These are phyloP conservation scores for Tetradesmus obliquus DNA, from an alignment of 139 green algal species.

Conservation along the genomic window DNA sequence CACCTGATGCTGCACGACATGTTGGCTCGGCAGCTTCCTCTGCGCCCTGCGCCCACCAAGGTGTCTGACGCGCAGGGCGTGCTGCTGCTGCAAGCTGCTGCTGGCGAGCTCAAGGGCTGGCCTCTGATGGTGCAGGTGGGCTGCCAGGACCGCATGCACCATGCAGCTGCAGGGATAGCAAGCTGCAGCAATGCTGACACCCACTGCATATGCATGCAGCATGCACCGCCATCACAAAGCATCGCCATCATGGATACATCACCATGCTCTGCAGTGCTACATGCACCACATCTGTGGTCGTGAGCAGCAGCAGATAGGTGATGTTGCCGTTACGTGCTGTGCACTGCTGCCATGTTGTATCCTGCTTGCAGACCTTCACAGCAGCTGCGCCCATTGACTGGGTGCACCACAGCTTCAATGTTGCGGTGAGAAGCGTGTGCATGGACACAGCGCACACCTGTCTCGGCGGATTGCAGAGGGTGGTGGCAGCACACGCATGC, in stretches of 20 bases:
- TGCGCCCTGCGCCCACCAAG: background rate
- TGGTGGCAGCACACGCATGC: too few species aligned
- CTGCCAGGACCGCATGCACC: background rate
- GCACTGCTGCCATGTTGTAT: background rate
- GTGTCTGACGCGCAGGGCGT: background rate
- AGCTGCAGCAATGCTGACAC: background rate
- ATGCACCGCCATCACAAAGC: background rate
- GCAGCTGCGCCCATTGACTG: background rate
- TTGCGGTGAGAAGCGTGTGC: background rate
- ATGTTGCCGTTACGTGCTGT: background rate
- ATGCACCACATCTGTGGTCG: too few species aligned
- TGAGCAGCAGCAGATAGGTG: background rate
- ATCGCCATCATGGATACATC: background rate
- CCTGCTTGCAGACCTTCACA: background rate
- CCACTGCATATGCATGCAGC: too few species aligned
- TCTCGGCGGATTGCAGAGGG: too few species aligned
- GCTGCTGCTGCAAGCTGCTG: background rate
- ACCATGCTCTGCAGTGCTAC: too few species aligned
- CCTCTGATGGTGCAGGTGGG: background rate
- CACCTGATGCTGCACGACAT: constrained; percentile 31
- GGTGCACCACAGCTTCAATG: constrained; percentile 19
- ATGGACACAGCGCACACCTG: too few species aligned
- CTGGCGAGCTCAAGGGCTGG: background rate
- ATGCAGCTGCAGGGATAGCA: background rate
- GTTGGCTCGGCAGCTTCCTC: background rate